Base-by-base conservation (phyloP, 2,329 filamentous ascomycete species). In the Botrytis elliptica region DNA sequence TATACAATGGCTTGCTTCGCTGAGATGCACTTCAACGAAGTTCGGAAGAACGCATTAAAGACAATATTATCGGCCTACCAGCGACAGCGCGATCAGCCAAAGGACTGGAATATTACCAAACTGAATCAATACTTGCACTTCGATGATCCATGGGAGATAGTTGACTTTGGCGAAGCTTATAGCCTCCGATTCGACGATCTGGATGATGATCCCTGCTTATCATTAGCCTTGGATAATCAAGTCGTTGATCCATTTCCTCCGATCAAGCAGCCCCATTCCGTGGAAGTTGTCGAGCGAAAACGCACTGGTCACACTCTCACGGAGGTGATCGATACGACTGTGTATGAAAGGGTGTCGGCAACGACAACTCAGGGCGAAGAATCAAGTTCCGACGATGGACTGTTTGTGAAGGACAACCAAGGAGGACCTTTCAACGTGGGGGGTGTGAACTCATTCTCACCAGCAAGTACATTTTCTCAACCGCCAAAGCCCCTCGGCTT, bases 1-100 rank as follows among this genome's bases (percentile, higher is more conserved):
- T 92, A 92, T 78, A 91, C 89, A 1, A 91, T 92, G 88, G 90
- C 89, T 22, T 92, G 90, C 77, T 87, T 92, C 74, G 89, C 89
- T 10, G 90, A 92, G 78, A 88, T 90, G n/a, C 89, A 91, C 78
- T 91, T 92, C 74, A 87, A 88, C 59, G 84, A 85, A 52, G 83
- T 91, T 46, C 88, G 90, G 59, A 88, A 88, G 71, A 85, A 86
- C 20, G 87, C 90, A 25, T 80, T 92, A 29, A 85, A 85, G 71
- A 86, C 86, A 25, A 82, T 91, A 36, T 85, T 87, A 69, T 85
- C 83, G 72, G 85, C 87, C 1, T 88, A 90, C 75, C 84, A 87
- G 2, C 85, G 89, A 73, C 87, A 87, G 38, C 85, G 88, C 74
- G 86, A 87, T 70, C 84, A 86, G 9, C 85, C 89, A 3, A 89